phyloP scores from a whole-genome alignment of 2,329 filamentous ascomycete species.

The Fusarium caatingaense region DNA sequence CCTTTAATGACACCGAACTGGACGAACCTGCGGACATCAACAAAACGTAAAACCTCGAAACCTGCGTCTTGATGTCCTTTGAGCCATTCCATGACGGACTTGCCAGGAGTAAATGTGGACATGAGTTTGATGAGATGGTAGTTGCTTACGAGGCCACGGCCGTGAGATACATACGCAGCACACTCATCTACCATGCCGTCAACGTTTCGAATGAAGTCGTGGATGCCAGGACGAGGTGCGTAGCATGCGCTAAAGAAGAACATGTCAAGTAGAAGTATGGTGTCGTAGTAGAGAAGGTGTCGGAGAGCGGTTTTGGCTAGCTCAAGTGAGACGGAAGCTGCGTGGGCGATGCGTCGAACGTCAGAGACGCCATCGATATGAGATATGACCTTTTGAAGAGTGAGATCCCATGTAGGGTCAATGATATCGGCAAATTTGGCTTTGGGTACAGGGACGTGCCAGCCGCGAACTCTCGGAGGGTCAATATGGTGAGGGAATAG shows the following conservation, averaged over 20 bases:
- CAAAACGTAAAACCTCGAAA: slow-evolving; percentile 74
- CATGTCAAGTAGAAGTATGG: slow-evolving; percentile 88
- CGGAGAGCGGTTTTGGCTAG: slow-evolving; percentile 88
- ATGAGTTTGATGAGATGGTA: slow-evolving; percentile 84
- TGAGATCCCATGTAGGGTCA: slow-evolving; percentile 78
- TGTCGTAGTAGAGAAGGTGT: slow-evolving; percentile 93
- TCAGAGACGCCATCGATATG: slow-evolving; percentile 93
- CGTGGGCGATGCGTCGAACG: slow-evolving; percentile 84
- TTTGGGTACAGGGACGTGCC: slow-evolving; percentile 88
- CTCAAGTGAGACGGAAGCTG: slow-evolving; percentile 86
- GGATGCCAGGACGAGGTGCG: slow-evolving; percentile 80
- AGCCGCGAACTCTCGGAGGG: slow-evolving; percentile 82
- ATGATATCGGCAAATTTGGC: slow-evolving; percentile 73
- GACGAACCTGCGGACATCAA: slow-evolving; percentile 91
- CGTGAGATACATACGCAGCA: slow-evolving; percentile 78
- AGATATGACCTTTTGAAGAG: slow-evolving; percentile 81
- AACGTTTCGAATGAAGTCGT: slow-evolving; percentile 80
- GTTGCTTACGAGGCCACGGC: slow-evolving; percentile 60
- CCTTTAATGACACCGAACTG: slow-evolving; percentile 98
- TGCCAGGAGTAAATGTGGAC: slow-evolving; percentile 82
- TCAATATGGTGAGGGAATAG: slow-evolving; percentile 85
- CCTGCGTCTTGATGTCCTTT: slow-evolving; percentile 75
- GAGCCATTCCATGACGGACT: slow-evolving; percentile 89
- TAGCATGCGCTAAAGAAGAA: slow-evolving; percentile 96
- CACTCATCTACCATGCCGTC: slow-evolving; percentile 87